Percentiles rank a stretch among this genome's conserved stretches.
These are phyloP conservation scores for Aspergillus terreus DNA, from an alignment of 2,329 filamentous ascomycete genomes.

Conservation along the genomic window DNA sequence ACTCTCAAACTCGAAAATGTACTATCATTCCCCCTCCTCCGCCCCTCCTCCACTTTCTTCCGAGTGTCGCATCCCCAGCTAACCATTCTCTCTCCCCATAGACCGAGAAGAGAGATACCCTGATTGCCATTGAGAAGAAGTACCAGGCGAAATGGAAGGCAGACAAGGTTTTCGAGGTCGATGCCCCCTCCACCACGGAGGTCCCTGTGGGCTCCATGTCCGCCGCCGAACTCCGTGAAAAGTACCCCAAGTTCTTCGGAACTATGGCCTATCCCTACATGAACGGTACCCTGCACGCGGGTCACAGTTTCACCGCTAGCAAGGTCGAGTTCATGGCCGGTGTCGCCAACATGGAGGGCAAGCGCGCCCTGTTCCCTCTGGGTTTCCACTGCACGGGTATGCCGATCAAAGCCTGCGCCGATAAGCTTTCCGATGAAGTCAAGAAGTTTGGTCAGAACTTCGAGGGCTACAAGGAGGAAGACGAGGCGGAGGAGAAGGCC, in stretches of 20 bases:
- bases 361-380: slow-evolving; percentile 80
- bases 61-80: slow-evolving; percentile 6
- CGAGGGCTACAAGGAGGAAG: slow-evolving; percentile 66
- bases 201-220: slow-evolving; percentile 71
- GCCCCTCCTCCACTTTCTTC: slow-evolving; percentile 18
- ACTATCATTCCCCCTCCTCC: slow-evolving; percentile 21
- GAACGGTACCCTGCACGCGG: slow-evolving; percentile 85
- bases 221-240: slow-evolving; percentile 69
- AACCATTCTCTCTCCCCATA: slow-evolving; percentile 14
- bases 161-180: slow-evolving; percentile 72
- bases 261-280: slow-evolving; percentile 75
- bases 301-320: slow-evolving; percentile 85
- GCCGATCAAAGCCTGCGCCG: slow-evolving; percentile 95
- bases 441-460: slow-evolving; percentile 86
- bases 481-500: slow-evolving; percentile 47
- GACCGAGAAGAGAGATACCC: slow-evolving; percentile 29
- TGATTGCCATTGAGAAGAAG: slow-evolving; percentile 66
- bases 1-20: slow-evolving; percentile 63
- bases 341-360: slow-evolving; percentile 86
- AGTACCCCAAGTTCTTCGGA: slow-evolving; percentile 88
- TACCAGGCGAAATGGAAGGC: slow-evolving; percentile 85
- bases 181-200: slow-evolving; percentile 77
- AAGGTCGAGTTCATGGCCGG: slow-evolving; percentile 92
- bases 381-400: slow-evolving; percentile 97
- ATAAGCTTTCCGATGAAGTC: slow-evolving; percentile 89